These are phyloP conservation scores for Eragrostis curvula DNA, from an alignment of 176 grass and related monocot genomes.

Conservation along the genomic window DNA sequence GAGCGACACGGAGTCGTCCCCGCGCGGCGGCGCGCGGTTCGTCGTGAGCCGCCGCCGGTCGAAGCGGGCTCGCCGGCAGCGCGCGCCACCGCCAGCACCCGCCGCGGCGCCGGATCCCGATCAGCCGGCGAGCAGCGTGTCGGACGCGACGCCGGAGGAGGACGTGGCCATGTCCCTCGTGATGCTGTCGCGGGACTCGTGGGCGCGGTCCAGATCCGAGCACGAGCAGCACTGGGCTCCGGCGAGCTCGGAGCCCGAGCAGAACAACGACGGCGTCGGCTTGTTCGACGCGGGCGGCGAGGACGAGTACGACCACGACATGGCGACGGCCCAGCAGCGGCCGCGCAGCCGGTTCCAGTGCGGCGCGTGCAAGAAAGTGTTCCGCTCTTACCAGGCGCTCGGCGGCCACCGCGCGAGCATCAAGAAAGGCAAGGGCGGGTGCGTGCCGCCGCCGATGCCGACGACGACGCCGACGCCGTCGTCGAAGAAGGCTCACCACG, in stretches of 20 bases:
- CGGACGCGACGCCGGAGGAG: slow-evolving; percentile 69
- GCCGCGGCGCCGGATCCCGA: slow-evolving; percentile 12
- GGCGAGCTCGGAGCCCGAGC: slow-evolving; percentile 44
- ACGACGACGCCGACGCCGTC: not conserved
- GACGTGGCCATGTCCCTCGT: slow-evolving; percentile 84
- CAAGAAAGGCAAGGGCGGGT: slow-evolving; percentile 75
- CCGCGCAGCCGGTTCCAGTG: slow-evolving; percentile 60
- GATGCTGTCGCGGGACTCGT: slow-evolving; percentile 89
- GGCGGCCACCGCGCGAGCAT: slow-evolving; percentile 86
- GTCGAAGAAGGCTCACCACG: slow-evolving; percentile 3
- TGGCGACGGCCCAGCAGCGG: not conserved
- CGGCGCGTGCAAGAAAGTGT: slow-evolving; percentile 74
- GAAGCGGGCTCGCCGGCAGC: slow-evolving; percentile 47
- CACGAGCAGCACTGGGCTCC: slow-evolving; percentile 5
- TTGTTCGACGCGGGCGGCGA: slow-evolving; percentile 23
- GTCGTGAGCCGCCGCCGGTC: slow-evolving; percentile 62
- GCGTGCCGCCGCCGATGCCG: slow-evolving; percentile 45
- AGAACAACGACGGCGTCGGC: slow-evolving; percentile 12
- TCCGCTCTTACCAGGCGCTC: slow-evolving; percentile 83
- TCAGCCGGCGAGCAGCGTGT: slow-evolving; percentile 72
- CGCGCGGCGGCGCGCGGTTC: slow-evolving; percentile 27
- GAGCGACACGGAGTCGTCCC: slow-evolving; percentile 83
- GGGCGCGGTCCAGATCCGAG: slow-evolving; percentile 50
- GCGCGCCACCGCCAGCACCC: slow-evolving; percentile 36
- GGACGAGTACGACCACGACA: too few species aligned